A percentile compares a stretch with the other conserved stretches of the same genome.
Evolutionary conservation across 768 basidiomycete species (phyloP).

Genomic region (Russula olivacea): DNA sequence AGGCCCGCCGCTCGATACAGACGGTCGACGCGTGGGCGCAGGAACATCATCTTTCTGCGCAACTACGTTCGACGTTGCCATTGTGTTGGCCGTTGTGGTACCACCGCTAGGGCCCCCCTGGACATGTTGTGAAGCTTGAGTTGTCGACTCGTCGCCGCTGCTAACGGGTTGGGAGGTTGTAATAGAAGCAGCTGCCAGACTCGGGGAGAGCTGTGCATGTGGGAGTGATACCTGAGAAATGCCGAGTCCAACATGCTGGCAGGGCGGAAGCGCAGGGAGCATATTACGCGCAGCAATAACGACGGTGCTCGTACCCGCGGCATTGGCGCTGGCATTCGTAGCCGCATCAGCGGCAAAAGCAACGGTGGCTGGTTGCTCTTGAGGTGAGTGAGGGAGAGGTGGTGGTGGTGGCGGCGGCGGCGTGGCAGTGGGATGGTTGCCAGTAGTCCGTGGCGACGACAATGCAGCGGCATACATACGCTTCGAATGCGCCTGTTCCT

Average conservation of each 20-base stretch:
- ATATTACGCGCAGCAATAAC: constrained; percentile 53
- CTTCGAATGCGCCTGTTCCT: constrained; percentile 39
- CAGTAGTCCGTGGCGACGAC: background rate
- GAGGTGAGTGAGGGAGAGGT: constrained; percentile 7
- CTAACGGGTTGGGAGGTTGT: background rate
- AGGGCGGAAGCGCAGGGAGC: constrained; percentile 65
- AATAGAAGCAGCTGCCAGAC: background rate
- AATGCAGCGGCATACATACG: constrained; percentile 16
- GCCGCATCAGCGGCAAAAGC: background rate
- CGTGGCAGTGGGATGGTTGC: background rate
- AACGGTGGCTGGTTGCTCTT: background rate
- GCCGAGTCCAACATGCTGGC: constrained; percentile 30
- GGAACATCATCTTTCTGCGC: constrained; percentile 44
- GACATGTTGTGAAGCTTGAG: background rate
- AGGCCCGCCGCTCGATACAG: constrained; percentile 37
- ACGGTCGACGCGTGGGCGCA: constrained; percentile 40
- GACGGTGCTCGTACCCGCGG: constrained; percentile 30
- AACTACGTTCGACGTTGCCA: background rate
- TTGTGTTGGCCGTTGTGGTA: background rate
- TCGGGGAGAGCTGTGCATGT: constrained; percentile 25
- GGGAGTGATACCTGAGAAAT: constrained; percentile 15
- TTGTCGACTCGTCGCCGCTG: constrained; percentile 3
- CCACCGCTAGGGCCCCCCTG: background rate
- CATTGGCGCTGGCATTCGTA: constrained; percentile 14
- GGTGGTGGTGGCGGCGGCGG: constrained; percentile 15